Conservation (phyloP, 495 filamentous ascomycete species). For the Tuber brumale region DNA sequence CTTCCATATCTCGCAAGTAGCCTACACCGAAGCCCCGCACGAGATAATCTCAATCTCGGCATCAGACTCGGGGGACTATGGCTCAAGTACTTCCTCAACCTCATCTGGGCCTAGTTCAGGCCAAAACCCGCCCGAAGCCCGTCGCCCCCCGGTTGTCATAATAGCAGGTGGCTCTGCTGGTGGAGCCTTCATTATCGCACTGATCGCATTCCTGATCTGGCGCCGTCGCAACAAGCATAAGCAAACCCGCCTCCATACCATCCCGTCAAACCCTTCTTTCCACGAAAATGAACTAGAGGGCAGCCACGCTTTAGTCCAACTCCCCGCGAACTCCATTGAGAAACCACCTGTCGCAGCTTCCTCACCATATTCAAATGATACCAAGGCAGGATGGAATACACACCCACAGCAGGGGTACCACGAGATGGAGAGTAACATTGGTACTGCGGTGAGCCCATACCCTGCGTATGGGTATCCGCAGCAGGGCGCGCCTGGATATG, state of each 20-base stretch:
- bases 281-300: slow-evolving; percentile 19
- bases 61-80: slow-evolving; percentile 5
- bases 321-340: slow-evolving; percentile 21
- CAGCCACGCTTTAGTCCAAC: slow-evolving; percentile 15
- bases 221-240: slow-evolving; percentile 9
- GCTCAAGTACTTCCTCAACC: slow-evolving; percentile 2
- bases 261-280: slow-evolving; percentile 17
- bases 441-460: slow-evolving; percentile 20
- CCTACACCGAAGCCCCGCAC: slow-evolving; percentile 14
- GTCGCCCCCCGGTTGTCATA: slow-evolving; percentile 10
- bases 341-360: slow-evolving; percentile 15
- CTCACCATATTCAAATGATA: slow-evolving; percentile 14
- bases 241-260: slow-evolving; percentile 1
- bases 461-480: slow-evolving; percentile 13
- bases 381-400: slow-evolving; percentile 21
- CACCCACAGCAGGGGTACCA: slow-evolving; percentile 23
- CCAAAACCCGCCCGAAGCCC: neutral
- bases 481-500: slow-evolving; percentile 16
- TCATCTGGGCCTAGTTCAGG: neutral
- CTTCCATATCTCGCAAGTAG: slow-evolving; percentile 33
- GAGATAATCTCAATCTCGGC: slow-evolving; percentile 17
- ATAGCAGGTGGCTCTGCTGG: slow-evolving; percentile 24
- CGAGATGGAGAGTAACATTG: slow-evolving; percentile 27
- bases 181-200: slow-evolving; percentile 18
- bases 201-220: slow-evolving; percentile 26